Percentiles rank a stretch among this genome's conserved stretches.
Conservation (phyloP, 2,329 filamentous ascomycete genomes). For the Colletotrichum sp. region DNA sequence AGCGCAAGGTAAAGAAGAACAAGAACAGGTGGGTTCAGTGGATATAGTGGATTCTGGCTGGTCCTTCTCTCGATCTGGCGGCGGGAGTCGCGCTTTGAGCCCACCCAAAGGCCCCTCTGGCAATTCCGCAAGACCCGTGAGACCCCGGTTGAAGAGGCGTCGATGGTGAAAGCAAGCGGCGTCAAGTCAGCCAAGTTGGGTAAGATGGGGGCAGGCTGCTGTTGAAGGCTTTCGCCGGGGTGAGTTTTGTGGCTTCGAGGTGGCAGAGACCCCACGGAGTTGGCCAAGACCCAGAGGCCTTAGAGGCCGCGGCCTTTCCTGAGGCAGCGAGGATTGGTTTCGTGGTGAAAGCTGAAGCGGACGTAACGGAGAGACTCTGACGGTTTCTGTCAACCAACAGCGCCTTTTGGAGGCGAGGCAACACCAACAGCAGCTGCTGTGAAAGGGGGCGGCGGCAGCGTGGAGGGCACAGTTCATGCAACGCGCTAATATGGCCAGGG, state of each 20-base stretch:
- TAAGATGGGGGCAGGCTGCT: neutral
- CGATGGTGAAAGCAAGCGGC: constrained; percentile 5
- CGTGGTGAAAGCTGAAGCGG: neutral
- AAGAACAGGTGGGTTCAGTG: constrained; percentile 10
- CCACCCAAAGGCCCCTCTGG: constrained; percentile 3
- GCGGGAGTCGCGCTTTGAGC: constrained; percentile 7
- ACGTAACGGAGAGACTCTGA: neutral
- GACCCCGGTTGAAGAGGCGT: constrained; percentile 10
- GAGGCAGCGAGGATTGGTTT: neutral
- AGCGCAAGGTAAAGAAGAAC: constrained; percentile 4
- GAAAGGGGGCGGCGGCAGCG: neutral
- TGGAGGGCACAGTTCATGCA: neutral
- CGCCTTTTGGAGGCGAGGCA: neutral
- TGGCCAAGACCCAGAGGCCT: neutral
- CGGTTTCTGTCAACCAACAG: neutral
- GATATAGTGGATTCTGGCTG: neutral
- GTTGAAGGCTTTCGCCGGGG: neutral
- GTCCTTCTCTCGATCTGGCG: constrained; percentile 10
- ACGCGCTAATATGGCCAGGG: constrained; percentile 5
- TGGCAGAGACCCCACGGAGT: neutral
- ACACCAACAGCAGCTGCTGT: neutral
- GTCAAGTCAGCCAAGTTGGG: neutral
- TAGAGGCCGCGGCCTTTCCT: neutral
- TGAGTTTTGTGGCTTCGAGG: constrained; percentile 7
- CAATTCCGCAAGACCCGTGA: constrained; percentile 12